phyloP scores from a whole-genome alignment of 768 basidiomycete species.

The Rossbeevera mucosa region DNA sequence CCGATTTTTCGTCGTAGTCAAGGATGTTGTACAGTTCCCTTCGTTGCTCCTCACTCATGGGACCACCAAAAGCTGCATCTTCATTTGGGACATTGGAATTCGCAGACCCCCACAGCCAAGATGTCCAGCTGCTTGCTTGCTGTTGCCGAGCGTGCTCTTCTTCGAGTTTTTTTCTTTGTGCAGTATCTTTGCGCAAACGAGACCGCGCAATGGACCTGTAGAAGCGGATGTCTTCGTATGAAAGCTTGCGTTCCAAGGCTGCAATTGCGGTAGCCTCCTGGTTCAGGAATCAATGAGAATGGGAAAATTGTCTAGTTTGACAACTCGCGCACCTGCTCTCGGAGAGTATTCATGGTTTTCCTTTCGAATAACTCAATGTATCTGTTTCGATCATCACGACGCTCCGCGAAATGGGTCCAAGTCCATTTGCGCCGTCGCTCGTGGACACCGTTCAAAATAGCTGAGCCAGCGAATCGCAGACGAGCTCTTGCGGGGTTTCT shows the following conservation, averaged over 20 bases:
- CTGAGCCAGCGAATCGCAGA: conserved; percentile 71
- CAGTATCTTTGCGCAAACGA: conserved; percentile 79
- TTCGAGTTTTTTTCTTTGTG: conserved; percentile 57
- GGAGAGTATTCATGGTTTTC: conserved; percentile 52
- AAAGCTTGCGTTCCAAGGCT: conserved; percentile 72
- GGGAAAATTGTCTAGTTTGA: background rate
- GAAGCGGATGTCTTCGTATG: conserved; percentile 94
- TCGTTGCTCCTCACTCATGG: conserved; percentile 87
- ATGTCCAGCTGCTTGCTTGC: conserved; percentile 54
- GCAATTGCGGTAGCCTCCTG: conserved; percentile 56
- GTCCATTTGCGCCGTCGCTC: conserved; percentile 85
- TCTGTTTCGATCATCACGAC: conserved; percentile 79
- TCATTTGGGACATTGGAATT: conserved; percentile 36
- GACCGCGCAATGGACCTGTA: conserved; percentile 94
- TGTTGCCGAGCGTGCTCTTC: conserved; percentile 61
- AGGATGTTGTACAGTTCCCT: conserved; percentile 85
- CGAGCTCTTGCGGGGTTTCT: conserved; percentile 62
- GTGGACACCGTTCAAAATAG: conserved; percentile 78
- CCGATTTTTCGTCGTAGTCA: conserved; percentile 86
- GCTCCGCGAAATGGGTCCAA: conserved; percentile 84
- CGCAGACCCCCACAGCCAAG: conserved; percentile 83
- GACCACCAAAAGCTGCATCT: conserved; percentile 54
- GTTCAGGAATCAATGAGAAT: background rate
- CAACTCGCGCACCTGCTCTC: conserved; percentile 47
- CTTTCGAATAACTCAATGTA: conserved; percentile 86